phyloP scores from a whole-genome alignment of 306 rosid species.

The Astragalus glycyphyllos region DNA sequence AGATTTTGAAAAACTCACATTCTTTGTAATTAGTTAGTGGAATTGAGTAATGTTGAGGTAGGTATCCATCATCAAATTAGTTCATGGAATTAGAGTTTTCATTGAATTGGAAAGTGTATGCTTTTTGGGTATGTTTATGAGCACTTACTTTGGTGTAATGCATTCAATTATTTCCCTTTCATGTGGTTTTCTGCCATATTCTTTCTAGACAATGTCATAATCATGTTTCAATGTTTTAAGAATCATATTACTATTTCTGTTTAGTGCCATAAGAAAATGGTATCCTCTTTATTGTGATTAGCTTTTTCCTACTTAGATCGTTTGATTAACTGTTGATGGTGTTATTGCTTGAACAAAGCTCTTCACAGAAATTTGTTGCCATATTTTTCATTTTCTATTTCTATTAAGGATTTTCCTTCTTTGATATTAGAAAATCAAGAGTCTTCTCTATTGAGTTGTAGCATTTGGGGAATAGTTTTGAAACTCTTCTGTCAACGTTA shows the following conservation, averaged over 20 bases:
- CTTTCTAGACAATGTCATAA: conserved; percentile 37
- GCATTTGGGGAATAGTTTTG: conserved; percentile 9
- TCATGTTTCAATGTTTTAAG: conserved; percentile 36
- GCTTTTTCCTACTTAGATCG: conserved; percentile 11
- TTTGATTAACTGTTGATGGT: conserved; percentile 32
- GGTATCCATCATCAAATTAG: conserved; percentile 18
- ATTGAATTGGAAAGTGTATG: conserved; percentile 25
- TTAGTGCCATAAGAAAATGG: conserved; percentile 24
- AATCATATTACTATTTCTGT: conserved; percentile 35
- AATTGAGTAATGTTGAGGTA: conserved; percentile 12
- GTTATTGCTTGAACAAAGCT: conserved; percentile 8
- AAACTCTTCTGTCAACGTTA: background rate
- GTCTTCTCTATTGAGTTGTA: conserved; percentile 7
- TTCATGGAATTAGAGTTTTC: conserved; percentile 32
- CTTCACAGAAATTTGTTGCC: conserved; percentile 21
- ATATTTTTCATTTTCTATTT: background rate
- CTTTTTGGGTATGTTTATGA: conserved; percentile 1
- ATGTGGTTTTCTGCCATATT: conserved; percentile 36
- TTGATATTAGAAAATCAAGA: conserved; percentile 16
- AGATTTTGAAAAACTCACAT: conserved; percentile 20
- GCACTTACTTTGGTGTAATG: conserved; percentile 31
- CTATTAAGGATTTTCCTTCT: background rate
- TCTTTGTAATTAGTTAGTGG: background rate
- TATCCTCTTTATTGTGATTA: conserved; percentile 24
- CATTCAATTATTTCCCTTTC: conserved; percentile 44